Percentiles rank a stretch among this genome's conserved stretches.
Conservation (phyloP, 2,329 filamentous ascomycete species). For the Pseudogymnoascus sp. region DNA sequence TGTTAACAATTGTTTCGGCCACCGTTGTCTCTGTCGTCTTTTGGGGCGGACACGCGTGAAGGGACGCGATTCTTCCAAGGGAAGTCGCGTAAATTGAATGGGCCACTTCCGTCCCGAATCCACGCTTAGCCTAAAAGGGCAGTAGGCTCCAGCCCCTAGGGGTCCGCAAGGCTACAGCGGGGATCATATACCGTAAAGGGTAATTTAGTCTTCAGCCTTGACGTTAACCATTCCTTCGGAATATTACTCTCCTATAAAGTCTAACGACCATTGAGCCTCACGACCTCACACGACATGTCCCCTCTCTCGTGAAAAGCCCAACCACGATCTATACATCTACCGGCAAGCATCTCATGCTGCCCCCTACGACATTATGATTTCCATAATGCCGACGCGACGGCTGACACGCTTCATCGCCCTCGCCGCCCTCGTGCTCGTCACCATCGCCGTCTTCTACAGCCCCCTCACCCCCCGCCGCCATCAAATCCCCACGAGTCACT, state of each 20-base stretch:
- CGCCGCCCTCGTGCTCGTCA: neutral
- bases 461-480: neutral
- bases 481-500: neutral
- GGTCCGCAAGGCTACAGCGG: neutral
- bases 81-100: neutral
- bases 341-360: neutral
- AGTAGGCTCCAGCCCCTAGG: neutral
- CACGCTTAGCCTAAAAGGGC: neutral
- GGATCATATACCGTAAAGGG: neutral
- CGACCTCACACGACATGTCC: neutral
- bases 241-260: neutral
- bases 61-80: neutral
- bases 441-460: neutral
- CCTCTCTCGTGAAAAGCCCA: neutral
- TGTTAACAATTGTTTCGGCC: constrained; percentile 1
- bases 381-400: neutral
- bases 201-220: neutral
- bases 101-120: neutral
- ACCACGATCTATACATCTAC: neutral
- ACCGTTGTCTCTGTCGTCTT: neutral
- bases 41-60: neutral
- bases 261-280: neutral
- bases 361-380: neutral
- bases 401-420: neutral
- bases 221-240: neutral